Conservation (phyloP, 139 green algal genomes). For the Picochlorum sp. region DNA sequence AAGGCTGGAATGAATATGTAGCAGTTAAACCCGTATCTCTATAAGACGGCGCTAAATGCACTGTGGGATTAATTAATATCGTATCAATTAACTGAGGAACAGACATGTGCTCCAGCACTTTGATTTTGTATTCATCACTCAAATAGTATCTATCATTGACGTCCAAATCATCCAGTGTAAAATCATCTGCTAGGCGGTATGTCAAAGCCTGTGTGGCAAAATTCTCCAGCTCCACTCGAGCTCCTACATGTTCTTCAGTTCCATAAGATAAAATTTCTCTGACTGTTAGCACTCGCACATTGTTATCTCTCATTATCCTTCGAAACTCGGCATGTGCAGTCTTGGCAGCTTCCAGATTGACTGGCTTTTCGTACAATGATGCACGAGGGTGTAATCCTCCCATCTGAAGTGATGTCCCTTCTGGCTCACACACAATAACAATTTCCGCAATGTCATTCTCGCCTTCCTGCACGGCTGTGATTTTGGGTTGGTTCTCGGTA, state of each 20-base stretch:
- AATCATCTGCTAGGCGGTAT: constrained; percentile 24
- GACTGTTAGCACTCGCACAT: constrained; percentile 78
- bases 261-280: constrained; percentile 73
- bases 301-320: constrained; percentile 62
- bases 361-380: constrained; percentile 82
- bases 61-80: constrained; percentile 83
- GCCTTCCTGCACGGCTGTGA: constrained; percentile 19
- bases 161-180: constrained; percentile 36
- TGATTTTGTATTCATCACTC: constrained; percentile 72
- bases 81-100: constrained; percentile 85
- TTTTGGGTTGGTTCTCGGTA: too few relatives aligned
- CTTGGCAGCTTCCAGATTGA: constrained; percentile 83
- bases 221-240: constrained; percentile 79
- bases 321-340: constrained; percentile 72
- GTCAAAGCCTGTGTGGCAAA: constrained; percentile 64
- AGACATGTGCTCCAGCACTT: constrained; percentile 68
- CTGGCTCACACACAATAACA: constrained; percentile 79
- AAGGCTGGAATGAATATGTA: constrained; percentile 80
- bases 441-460: constrained; percentile 31
- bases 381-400: constrained; percentile 82
- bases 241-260: constrained; percentile 61
- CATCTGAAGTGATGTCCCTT: constrained; percentile 84
- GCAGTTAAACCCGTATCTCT: constrained; percentile 56
- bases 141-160: constrained; percentile 63
- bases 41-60: constrained; percentile 45